These are phyloP conservation scores for Pythium aristosporum DNA, from an alignment of 352 stramenopile species.

Conservation along the genomic window DNA sequence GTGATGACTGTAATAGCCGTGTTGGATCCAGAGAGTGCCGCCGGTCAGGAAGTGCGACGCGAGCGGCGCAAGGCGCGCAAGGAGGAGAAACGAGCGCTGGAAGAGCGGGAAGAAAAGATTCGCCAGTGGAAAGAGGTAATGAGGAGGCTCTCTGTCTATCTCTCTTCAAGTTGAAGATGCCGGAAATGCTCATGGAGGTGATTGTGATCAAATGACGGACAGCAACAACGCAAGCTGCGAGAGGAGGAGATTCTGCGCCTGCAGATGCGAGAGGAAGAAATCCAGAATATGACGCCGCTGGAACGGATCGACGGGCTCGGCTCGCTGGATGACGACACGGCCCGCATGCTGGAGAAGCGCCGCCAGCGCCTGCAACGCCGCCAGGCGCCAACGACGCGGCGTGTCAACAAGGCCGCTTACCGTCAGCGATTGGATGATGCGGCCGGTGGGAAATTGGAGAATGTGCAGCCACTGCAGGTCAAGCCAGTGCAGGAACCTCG, in stretches of 20 bases:
- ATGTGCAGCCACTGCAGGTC: conserved; percentile 64
- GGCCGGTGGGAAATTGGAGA: conserved; percentile 76
- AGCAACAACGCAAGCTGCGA: conserved; percentile 34
- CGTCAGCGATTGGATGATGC: conserved; percentile 72
- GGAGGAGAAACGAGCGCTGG: conserved; percentile 33
- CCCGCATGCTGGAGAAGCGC: conserved; percentile 70
- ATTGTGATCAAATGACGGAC: not conserved
- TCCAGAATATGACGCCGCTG: conserved; percentile 42
- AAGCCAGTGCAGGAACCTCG: conserved; percentile 60
- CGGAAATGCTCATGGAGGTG: not conserved
- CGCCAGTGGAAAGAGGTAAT: conserved; percentile 38
- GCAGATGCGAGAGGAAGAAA: conserved; percentile 32
- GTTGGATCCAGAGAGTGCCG: conserved; percentile 49
- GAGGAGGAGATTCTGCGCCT: conserved; percentile 35
- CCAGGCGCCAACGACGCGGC: conserved; percentile 61
- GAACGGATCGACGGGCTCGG: conserved; percentile 39
- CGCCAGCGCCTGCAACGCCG: conserved; percentile 65
- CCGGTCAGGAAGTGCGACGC: conserved; percentile 35
- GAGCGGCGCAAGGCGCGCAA: conserved; percentile 38
- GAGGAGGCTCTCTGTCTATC: not conserved
- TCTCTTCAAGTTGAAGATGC: not conserved
- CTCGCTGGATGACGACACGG: conserved; percentile 68
- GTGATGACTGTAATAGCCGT: conserved; percentile 36
- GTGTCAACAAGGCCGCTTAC: conserved; percentile 79
- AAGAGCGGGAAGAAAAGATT: conserved; percentile 40